Base-by-base conservation (phyloP, 495 filamentous ascomycete species). In the Tuber calosporum region DNA sequence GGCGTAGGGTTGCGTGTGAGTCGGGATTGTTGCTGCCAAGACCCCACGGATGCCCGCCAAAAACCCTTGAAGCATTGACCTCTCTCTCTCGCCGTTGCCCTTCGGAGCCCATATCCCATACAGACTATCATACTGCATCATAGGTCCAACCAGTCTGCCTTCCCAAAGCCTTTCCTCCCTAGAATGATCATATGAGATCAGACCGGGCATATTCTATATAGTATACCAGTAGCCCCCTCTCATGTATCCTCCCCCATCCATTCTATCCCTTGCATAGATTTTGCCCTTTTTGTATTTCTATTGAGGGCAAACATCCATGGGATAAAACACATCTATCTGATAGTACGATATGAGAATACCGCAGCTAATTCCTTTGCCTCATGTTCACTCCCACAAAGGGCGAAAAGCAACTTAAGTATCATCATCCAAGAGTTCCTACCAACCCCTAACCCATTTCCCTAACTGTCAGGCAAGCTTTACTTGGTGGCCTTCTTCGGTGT, bases 1-100 rank as follows among this genome's bases (percentile, higher is more conserved):
- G 53, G 53, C 53, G 53, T 62, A 62, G 53, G 53, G 53, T 62
- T 62, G 53, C 26, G 13, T 62, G 26, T 62, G 53, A 58, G 26
- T 34, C 53, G 53, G 53, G 13, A 62, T 62, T 62, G 53, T 62
- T 62, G 53, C 26, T 62, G 53, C 53, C 53, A 62, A 62, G 53
- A 62, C 53, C 53, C 53, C 53, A 62, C 26, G 53, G 15, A 30
- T 62, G 53, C 11, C 53, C 53, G 53, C 53, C 26, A 62, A 30
- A 62, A 62, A 34, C 3, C 2, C 53, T 34, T 4, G 53, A 34
- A 62, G 53, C 26, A 34, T 62, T 11, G 34, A 34, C 53, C 53
- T 62, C 53, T n/a, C 13, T 41, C 45, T 62, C 30, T 62, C 53
- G 26, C 26, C 53, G 53, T 30, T 17, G 11, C 53, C 26, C 26